Evolutionary conservation across 371 early-diverging fungal genomes (phyloP), one percentile per base, ranked within the genome.

Genomic region (Lichtheimia ornata): DNA sequence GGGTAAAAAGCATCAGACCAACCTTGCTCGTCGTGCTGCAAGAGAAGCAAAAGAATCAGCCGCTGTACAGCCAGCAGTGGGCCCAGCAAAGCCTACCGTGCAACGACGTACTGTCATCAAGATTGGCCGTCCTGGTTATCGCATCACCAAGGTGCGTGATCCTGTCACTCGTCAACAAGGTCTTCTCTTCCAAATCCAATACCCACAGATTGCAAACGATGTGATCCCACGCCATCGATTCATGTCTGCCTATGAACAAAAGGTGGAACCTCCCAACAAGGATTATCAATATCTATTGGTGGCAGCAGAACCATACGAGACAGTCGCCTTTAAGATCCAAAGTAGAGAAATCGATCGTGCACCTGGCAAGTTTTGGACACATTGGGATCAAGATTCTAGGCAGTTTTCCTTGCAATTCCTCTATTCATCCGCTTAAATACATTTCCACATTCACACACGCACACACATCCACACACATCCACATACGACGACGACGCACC

Each of bases 1-100:
- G 76, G 99, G 97, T 53, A 97, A 97, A 69, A 98, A 98, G 82
- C 99, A 98, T 85, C 97, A 97, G 63, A 91, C 93, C 44, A 98
- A 98, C 65, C 69, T 98, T 56, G 95, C 93, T 6, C 84, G 98
- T 13, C 87, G 99, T 35, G 95, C 95, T 1, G 96, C 97, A 28
- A 86, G 86, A 45, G 99, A 98, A 52, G 95, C 94, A 9, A 81
- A 82, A 61, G 95, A 95, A 62, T 69, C 67, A 44, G 79, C 79
- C 41, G 73, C 81, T 11, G 69, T 76, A 43, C 84, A 86, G 52
- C 79, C 84, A 9, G 76, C 79, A 0, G 78, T 84, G 28, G 73
- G 79, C 3, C 79, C 82, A 7, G 74, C 85, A 1, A 78, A 79
- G 45, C 83, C 88, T 11, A 27, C 69, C 13, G 55, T 73, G 13